Percentiles rank a stretch among this genome's conserved stretches.
phyloP scores from a whole-genome alignment of 371 early-diverging fungal genomes.

The Syncephalastrum contaminatum region DNA sequence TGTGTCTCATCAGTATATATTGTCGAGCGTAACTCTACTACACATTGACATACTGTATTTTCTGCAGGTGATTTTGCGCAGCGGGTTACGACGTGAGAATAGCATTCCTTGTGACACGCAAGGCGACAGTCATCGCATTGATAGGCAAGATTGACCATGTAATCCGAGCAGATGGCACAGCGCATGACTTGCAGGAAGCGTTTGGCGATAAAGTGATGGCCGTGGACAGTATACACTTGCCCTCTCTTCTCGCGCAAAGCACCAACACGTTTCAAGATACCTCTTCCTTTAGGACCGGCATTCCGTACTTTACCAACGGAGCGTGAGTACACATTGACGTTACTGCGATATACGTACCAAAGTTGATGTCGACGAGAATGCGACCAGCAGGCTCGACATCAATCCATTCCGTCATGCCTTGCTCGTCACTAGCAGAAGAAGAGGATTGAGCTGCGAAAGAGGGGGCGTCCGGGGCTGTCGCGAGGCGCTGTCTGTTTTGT shows the following conservation, averaged over 20 bases:
- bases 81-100: slow-evolving; percentile 72
- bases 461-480: not conserved
- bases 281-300: no score
- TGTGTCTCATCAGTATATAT: no score
- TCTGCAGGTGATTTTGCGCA: no score
- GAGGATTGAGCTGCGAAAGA: slow-evolving; percentile 7
- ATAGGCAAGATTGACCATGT: slow-evolving; percentile 82
- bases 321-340: no score
- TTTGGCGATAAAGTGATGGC: slow-evolving; percentile 85
- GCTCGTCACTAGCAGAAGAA: slow-evolving; percentile 8
- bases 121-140: slow-evolving; percentile 76
- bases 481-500: slow-evolving; percentile 22
- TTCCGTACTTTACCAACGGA: no score
- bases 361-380: slow-evolving; percentile 74
- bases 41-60: no score
- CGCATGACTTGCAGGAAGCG: slow-evolving; percentile 91
- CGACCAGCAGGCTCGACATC: slow-evolving; percentile 94
- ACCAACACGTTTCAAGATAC: slow-evolving; percentile 58
- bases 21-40: no score
- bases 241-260: slow-evolving; percentile 85
- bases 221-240: slow-evolving; percentile 73
- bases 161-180: slow-evolving; percentile 92
- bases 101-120: slow-evolving; percentile 93
- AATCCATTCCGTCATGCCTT: slow-evolving; percentile 74
- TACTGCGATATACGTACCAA: slow-evolving; percentile 44